Evolutionary conservation across 495 filamentous ascomycete species (phyloP), one percentile per base, ranked within the genome.

Genomic region (Xylaria flabelliformis): DNA sequence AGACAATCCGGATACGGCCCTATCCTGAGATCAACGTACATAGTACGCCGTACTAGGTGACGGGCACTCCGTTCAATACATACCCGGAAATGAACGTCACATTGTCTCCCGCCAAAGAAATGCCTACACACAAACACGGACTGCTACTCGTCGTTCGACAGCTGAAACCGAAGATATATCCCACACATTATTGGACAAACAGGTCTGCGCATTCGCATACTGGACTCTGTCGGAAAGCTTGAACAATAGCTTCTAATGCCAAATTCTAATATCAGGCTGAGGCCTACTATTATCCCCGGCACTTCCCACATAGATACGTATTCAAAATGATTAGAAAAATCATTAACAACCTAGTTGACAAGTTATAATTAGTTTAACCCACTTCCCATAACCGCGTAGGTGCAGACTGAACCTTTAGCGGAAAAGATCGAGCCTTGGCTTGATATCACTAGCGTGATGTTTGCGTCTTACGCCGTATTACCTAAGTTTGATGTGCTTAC

Each of bases 381-480:
- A n/a, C 44, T 48, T 48, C 17, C 13, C 5, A 48, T 48, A 21
- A 3, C n/a, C 8, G 46, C 5, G 21, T 50, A n/a, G 46, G 46
- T n/a, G 19, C 6, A n/a, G 48, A 51, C 48, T 51, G n/a, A 51
- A 51, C n/a, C 48, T 48, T 48, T 48, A 48, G 17, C 44, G 17
- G 44, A 48, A 48, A 48, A 3, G n/a, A 39, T 10, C n/a, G n/a
- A 51, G 48, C 7, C n/a, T 51, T 21, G n/a, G 48, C n/a, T 51
- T 51, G 48, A 51, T 24, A 24, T 51, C n/a, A 13, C 48, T 51
- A 51, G 48, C 9, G 48, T 10, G 17, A n/a, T 7, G 44, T 48
- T 48, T 48, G 44, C 44, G 44, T 51, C n/a, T 51, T 51, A 51
- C 48, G 44, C n/a, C n/a, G n/a, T 51, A 51, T 51, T 24, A 51